Evolutionary conservation across 2,329 filamentous ascomycete genomes (phyloP), one percentile per base, ranked within the genome.

Genomic region (Mariannaea sp.): DNA sequence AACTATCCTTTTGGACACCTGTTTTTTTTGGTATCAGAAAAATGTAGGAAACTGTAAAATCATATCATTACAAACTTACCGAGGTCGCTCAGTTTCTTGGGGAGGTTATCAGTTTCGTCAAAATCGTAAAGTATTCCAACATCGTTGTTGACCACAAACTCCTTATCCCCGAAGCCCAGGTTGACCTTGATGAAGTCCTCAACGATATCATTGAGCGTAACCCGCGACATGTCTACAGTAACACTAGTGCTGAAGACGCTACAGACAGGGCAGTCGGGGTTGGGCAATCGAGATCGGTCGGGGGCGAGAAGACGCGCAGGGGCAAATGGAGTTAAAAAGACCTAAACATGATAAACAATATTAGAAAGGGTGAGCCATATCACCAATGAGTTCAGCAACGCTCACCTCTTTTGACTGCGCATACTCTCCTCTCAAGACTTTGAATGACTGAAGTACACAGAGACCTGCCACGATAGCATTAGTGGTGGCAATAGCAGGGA

Each of bases 401-500:
- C 72, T 58, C 71, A 87, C 87, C 81, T 94, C 93, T 70, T 88
- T 92, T 0, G 87, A 86, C 62, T 85, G 83, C 27, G 79, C 75
- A 54, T 87, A 87, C 42, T 92, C 84, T 16, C 85, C 83, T 66
- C 80, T 87, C 53, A 99, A 76, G 19, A 97, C 87, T 71, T 97
- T 97, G 78, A 95, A 94, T 0, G 92, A 87, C 71, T 97, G 88
- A 20, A 99, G 76, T 6, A 97, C 92, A 68, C 92, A 97, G 8
- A 99, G 81, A 10, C 91, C 89, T 13, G 94, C 94, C 2, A 94
- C 93, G 71, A 97, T 96, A 13, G 94, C 94, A 71, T 99, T 99
- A 0, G 94, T 97, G 0, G 94, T 99, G 5, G 94, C 94, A 68
- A 99, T 99, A 2, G 94, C 94, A 1, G 94, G 94, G 56, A 99